Percentiles rank a stretch among this genome's conserved stretches.
Conservation (phyloP, 2,329 filamentous ascomycete species). For the Cercospora zeae-maydis region DNA sequence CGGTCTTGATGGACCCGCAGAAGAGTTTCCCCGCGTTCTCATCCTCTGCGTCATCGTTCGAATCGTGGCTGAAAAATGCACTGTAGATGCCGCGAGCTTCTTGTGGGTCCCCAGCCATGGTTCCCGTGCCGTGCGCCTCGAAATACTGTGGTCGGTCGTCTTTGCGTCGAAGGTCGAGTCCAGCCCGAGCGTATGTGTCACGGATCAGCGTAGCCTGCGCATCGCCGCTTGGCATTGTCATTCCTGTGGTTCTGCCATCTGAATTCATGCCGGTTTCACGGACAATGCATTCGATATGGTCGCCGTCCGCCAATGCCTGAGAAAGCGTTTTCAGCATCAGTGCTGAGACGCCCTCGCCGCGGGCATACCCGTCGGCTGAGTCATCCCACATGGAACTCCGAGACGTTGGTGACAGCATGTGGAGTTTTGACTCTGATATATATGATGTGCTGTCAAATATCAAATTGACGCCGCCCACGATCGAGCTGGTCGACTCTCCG, state of each 20-base stretch:
- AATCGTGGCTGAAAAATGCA: conserved; percentile 14
- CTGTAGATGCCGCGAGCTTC: conserved; percentile 28
- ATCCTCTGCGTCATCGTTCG: background rate
- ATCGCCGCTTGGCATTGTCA: conserved; percentile 40
- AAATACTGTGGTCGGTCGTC: conserved; percentile 22
- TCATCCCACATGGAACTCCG: conserved; percentile 34
- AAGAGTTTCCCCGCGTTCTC: conserved; percentile 10
- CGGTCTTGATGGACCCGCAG: conserved; percentile 30
- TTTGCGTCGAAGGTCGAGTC: conserved; percentile 14
- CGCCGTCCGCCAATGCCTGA: conserved; percentile 47
- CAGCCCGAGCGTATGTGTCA: conserved; percentile 37
- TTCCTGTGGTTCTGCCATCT: conserved; percentile 39
- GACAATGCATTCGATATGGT: conserved; percentile 44
- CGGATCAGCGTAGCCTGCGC: conserved; percentile 41
- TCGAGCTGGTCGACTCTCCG: conserved; percentile 25
- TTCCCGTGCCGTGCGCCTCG: conserved; percentile 37
- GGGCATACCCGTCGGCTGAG: conserved; percentile 49
- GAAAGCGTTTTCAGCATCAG: conserved; percentile 52
- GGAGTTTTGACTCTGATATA: conserved; percentile 20
- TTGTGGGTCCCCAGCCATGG: conserved; percentile 29
- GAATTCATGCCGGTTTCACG: conserved; percentile 37
- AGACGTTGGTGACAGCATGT: conserved; percentile 31
- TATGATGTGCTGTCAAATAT: conserved; percentile 24
- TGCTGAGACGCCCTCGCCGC: conserved; percentile 53
- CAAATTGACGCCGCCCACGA: conserved; percentile 29